Conservation (phyloP, 768 basidiomycete species). For the Mycena rebaudengoi region DNA sequence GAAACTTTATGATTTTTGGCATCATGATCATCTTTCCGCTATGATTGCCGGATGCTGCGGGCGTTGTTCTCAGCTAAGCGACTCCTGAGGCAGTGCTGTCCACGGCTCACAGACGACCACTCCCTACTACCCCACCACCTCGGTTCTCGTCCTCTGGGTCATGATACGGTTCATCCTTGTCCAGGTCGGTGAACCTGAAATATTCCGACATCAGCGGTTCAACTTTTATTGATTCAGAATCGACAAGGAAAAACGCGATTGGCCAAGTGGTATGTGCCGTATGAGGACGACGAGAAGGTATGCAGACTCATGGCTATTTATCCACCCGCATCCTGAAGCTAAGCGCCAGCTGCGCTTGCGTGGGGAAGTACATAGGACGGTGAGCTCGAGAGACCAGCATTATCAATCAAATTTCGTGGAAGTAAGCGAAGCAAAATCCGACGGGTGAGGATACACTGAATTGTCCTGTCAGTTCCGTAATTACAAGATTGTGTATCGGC, state of each 20-base stretch:
- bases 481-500: slow-evolving; percentile 96
- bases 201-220: too few species aligned
- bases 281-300: slow-evolving; percentile 99
- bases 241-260: slow-evolving; percentile 98
- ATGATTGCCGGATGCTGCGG: too few species aligned
- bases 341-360: slow-evolving; percentile 80
- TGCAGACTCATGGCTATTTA: too few species aligned
- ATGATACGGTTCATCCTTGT: slow-evolving; percentile 99
- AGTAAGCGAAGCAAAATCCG: slow-evolving; percentile 60
- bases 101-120: too few species aligned
- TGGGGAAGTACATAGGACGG: slow-evolving; percentile 94
- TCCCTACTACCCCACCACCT: too few species aligned
- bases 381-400: slow-evolving; percentile 97
- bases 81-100: too few species aligned
- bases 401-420: slow-evolving; percentile 99
- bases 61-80: too few species aligned
- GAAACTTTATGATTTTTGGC: too few species aligned
- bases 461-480: slow-evolving; percentile 88
- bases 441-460: too few species aligned
- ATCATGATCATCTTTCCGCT: too few species aligned
- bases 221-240: slow-evolving; percentile 64
- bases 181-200: slow-evolving; percentile 78
- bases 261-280: slow-evolving; percentile 99
- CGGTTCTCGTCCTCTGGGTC: too few species aligned
- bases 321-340: not conserved